phyloP scores from a whole-genome alignment of 2,329 filamentous ascomycete species.

The Beauveria scarabaeidicola region DNA sequence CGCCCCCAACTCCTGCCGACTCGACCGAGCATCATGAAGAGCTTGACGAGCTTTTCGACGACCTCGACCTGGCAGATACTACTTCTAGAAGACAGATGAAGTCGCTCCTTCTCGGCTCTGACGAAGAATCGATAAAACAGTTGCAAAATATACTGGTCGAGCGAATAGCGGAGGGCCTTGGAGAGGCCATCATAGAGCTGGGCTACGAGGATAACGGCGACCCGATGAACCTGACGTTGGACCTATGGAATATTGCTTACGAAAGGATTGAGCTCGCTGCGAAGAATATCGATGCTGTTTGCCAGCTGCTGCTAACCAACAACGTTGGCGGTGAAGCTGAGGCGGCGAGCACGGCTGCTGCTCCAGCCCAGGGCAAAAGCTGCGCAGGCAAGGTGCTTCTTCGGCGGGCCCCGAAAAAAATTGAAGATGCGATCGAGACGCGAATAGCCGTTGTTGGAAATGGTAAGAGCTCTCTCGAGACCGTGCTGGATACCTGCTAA shows the following conservation, averaged over 20 bases:
- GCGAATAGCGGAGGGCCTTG: conserved; percentile 72
- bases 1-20: conserved; percentile 21
- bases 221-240: conserved; percentile 64
- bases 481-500: conserved; percentile 11
- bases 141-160: conserved; percentile 58
- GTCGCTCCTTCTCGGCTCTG: conserved; percentile 60
- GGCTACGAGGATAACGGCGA: conserved; percentile 87
- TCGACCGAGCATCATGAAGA: conserved; percentile 59
- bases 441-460: conserved; percentile 96
- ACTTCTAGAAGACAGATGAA: conserved; percentile 61
- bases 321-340: conserved; percentile 77
- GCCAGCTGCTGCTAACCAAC: conserved; percentile 76
- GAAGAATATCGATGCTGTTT: conserved; percentile 60
- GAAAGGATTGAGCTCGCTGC: conserved; percentile 58
- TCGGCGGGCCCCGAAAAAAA: conserved; percentile 60
- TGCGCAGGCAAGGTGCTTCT: conserved; percentile 83
- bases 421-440: conserved; percentile 90
- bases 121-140: conserved; percentile 52
- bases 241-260: conserved; percentile 69
- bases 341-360: conserved; percentile 45
- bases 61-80: conserved; percentile 70
- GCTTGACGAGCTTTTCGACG: conserved; percentile 85
- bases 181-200: conserved; percentile 85
- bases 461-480: conserved; percentile 35
- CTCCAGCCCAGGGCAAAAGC: conserved; percentile 58